Evolutionary conservation across 2,329 filamentous ascomycete genomes (phyloP).

Genomic region (Orbilia quercus): DNA sequence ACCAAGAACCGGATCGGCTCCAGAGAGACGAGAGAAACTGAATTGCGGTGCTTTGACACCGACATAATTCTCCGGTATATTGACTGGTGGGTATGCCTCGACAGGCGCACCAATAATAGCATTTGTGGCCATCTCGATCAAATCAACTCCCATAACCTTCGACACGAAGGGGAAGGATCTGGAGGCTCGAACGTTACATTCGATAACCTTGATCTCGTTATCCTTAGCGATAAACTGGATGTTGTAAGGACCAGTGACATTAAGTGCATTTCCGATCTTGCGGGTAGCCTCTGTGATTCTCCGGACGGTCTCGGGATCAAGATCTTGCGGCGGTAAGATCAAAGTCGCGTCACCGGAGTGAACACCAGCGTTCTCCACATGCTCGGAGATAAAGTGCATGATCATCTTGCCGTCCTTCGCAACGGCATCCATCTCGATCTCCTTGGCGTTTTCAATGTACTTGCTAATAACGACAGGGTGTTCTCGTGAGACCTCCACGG

Average conservation of each 20-base stretch:
- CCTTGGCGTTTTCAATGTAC: conserved; percentile 99
- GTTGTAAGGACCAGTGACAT: conserved; percentile 96
- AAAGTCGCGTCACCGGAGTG: conserved; percentile 98
- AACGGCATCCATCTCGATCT: conserved; percentile 99
- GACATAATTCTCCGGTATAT: conserved; percentile 82
- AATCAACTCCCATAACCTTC: conserved; percentile 96
- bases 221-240: conserved; percentile 99
- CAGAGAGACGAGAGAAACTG: conserved; percentile 96
- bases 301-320: conserved; percentile 86
- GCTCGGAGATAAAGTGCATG: conserved; percentile 97
- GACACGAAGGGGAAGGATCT: conserved; percentile 98
- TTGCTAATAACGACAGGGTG: conserved; percentile 99
- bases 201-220: conserved; percentile 99
- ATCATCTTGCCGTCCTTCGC: conserved; percentile 88
- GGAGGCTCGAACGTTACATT: conserved; percentile 97
- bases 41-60: conserved; percentile 99
- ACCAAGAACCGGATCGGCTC: conserved; percentile 93
- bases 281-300: conserved; percentile 93
- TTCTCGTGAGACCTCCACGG: conserved; percentile 90
- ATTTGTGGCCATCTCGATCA: conserved; percentile 98
- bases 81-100: conserved; percentile 80
- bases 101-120: conserved; percentile 90
- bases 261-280: conserved; percentile 93
- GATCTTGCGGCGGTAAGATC: conserved; percentile 92
- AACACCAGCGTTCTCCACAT: conserved; percentile 98